Evolutionary conservation across 106 monocot genomes (phyloP), one percentile per base, ranked within the genome.

Genomic region (Phalaenopsis aphrodite): DNA sequence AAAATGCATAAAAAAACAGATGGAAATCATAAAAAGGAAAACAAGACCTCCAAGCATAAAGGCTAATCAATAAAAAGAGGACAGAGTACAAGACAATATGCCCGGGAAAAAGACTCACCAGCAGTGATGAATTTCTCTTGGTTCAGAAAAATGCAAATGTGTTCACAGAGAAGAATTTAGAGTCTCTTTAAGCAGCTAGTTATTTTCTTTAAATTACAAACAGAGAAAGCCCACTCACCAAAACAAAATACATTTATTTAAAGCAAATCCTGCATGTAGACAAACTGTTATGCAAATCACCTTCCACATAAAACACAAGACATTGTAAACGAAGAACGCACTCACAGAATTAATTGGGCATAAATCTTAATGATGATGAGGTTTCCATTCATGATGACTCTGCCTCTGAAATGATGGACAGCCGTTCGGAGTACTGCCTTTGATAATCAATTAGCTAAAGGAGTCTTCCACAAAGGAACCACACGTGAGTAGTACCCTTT

Each of bases 211-310:
- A 69, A 11, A 8, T 69, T 69, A 38, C 3, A 69, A 39, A 39
- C 39, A 69, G 69, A 69, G 69, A 69, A 69, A 69, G 39, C 69
- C 39, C 69, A 69, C 36, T 38, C 69, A 69, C 69, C 69, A 69
- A 69, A 39, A 69, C 69, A 69, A 39, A 14, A 38, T 36, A 39
- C 12, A 38, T 4, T 38, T 4, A 69, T 12, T 11, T 68, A 68
- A 68, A 68, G 68, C 24, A 69, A 69, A 69, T 69, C 69, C 69
- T 69, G 69, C 69, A 69, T 38, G 38, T 15, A 61, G 61, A 61
- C 61, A 61, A 52, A 21, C 61, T 21, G 61, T 61, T 61, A 61
- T 61, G 61, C 61, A 69, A 69, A 69, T 38, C 38, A 39, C 69
- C 69, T 69, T 36, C 11, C 69, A 69, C 69, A 68, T 68, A 39